Evolutionary conservation across 31 red algal species (phyloP), one percentile per base, ranked within the genome.

Genomic region (Asparagopsis taxiformis): DNA sequence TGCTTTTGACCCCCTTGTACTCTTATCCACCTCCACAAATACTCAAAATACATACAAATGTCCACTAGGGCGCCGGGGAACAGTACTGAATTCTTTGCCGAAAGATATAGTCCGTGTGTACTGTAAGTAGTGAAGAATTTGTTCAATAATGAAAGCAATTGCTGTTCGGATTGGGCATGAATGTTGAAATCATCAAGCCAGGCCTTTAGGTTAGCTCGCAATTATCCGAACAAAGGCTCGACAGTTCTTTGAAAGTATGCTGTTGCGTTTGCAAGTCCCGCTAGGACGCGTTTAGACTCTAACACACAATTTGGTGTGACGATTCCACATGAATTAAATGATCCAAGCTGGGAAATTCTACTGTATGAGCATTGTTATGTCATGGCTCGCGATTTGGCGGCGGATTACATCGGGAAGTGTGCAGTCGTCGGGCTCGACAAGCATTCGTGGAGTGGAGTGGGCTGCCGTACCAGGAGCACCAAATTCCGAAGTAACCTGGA

Each of bases 121-220:
- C 3, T 23, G 39, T 57, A 77, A 24, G 26, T 62, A 5, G 7
- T 16, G 55, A 77, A 77, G 39, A 77, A 77, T 13, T 3, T 43
- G 3, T 64, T 35, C 11, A 77, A 26, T 5, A 44, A 17, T 5
- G 24, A 3, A 11, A 77, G 36, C 11, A 61, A 35, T 3, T 64
- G 4, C 7, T 4, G 13, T 31, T 77, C 72, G 3, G 55, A 17
- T 30, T 62, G 3, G 11, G 55, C 41, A 31, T 77, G 72, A 19
- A 77, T 3, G 6, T 38, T 33, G 31, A 74, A 58, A 30, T 74
- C 70, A 53, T 74, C 54, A 3, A 74, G 31, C 70, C 70, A 74
- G 6, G 72, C 72, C 28, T 77, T 64, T 3, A 77, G 7, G 7
- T 32, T 31, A 11, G 63, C 54, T 23, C 55, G 3, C 21, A 77